phyloP scores from a whole-genome alignment of 2,329 filamentous ascomycete species.

The Plectosphaerella cucumerina region DNA sequence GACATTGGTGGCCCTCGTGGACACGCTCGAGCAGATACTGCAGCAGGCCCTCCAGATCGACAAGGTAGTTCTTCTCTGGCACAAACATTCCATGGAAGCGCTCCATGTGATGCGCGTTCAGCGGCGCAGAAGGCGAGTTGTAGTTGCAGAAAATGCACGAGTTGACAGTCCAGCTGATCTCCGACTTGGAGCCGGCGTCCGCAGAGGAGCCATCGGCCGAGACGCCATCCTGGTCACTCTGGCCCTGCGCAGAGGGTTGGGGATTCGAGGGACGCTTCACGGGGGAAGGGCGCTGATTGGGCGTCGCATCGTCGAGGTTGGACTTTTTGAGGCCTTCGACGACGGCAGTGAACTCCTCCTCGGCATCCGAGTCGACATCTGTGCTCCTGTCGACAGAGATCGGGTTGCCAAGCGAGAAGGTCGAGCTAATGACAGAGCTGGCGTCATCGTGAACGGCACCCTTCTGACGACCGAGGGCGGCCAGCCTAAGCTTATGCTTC shows the following conservation, averaged over 20 bases:
- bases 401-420: slow-evolving; percentile 85
- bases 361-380: slow-evolving; percentile 61
- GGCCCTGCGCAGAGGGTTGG: slow-evolving; percentile 31
- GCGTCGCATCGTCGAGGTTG: slow-evolving; percentile 52
- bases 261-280: slow-evolving; percentile 53
- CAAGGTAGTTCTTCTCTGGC: slow-evolving; percentile 80
- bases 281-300: slow-evolving; percentile 38
- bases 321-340: slow-evolving; percentile 73
- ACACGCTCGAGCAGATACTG: slow-evolving; percentile 76
- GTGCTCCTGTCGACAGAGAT: slow-evolving; percentile 42
- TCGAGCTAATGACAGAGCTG: slow-evolving; percentile 82
- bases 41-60: slow-evolving; percentile 77
- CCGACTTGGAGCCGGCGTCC: slow-evolving; percentile 28
- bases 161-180: slow-evolving; percentile 39
- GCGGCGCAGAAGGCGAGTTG: slow-evolving; percentile 66
- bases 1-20: slow-evolving; percentile 73
- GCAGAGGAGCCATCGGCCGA: slow-evolving; percentile 33
- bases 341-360: slow-evolving; percentile 73
- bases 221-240: slow-evolving; percentile 31
- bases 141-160: slow-evolving; percentile 91
- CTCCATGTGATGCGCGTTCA: slow-evolving; percentile 86
- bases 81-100: slow-evolving; percentile 94
- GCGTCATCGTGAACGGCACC: slow-evolving; percentile 52
- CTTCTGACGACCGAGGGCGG: slow-evolving; percentile 30
- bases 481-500: slow-evolving; percentile 74